phyloP scores from a whole-genome alignment of 495 filamentous ascomycete genomes.

The Amniculicola lignicola region DNA sequence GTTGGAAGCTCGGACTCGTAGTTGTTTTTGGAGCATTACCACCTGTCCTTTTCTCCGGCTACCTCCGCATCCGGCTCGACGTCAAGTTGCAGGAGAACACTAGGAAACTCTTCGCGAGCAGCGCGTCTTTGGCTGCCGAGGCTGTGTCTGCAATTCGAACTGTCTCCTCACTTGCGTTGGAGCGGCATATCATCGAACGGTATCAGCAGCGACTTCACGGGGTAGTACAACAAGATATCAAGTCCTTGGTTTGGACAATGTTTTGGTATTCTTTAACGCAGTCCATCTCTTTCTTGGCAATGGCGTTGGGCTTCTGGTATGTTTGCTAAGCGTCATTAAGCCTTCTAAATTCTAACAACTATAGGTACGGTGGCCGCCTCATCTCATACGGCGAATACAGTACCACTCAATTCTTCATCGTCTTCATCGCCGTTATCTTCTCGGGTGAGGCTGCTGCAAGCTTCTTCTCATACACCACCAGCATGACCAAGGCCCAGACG shows the following conservation, averaged over 20 bases:
- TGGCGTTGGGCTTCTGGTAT: slow-evolving; percentile 90
- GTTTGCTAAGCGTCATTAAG: slow-evolving; percentile 50
- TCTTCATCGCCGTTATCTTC: slow-evolving; percentile 75
- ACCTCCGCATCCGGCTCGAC: slow-evolving; percentile 45
- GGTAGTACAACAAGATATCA: slow-evolving; percentile 19
- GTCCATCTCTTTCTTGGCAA: slow-evolving; percentile 71
- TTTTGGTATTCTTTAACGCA: slow-evolving; percentile 79
- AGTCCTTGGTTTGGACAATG: slow-evolving; percentile 41
- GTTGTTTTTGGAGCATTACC: slow-evolving; percentile 39
- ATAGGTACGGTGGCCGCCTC: slow-evolving; percentile 18
- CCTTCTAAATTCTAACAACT: not conserved
- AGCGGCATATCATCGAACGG: slow-evolving; percentile 22
- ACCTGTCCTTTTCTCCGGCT: slow-evolving; percentile 36
- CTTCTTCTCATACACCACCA: slow-evolving; percentile 78
- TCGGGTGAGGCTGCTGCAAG: slow-evolving; percentile 81
- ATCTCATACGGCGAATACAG: slow-evolving; percentile 65
- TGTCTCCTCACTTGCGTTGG: slow-evolving; percentile 51
- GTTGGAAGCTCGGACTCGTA: slow-evolving; percentile 41
- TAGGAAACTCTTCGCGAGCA: slow-evolving; percentile 34
- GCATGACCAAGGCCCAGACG: slow-evolving; percentile 84
- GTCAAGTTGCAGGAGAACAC: slow-evolving; percentile 39
- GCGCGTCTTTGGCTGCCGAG: slow-evolving; percentile 48
- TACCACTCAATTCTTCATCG: slow-evolving; percentile 80
- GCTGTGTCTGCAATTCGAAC: slow-evolving; percentile 55
- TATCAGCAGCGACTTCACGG: slow-evolving; percentile 22